A percentile compares a stretch with the other conserved stretches of the same genome.
These are phyloP conservation scores for Alloteropsis semialata DNA, from an alignment of 176 grass and related monocot species.

Conservation along the genomic window DNA sequence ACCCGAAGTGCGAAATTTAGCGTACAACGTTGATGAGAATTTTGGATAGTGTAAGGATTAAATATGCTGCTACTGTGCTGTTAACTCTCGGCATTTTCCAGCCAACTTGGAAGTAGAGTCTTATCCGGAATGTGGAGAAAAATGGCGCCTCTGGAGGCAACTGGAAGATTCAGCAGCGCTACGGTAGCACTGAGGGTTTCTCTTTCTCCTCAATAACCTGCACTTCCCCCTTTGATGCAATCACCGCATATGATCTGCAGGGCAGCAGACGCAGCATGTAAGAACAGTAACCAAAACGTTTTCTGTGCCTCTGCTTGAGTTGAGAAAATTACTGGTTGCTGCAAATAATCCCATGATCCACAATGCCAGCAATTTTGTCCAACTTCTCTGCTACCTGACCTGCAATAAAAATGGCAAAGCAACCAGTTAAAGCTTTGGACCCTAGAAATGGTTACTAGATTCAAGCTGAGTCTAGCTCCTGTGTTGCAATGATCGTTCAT, in stretches of 20 bases:
- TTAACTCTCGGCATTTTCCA: slow-evolving; percentile 5
- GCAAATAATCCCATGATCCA: slow-evolving; percentile 84
- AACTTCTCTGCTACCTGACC: slow-evolving; percentile 78
- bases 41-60: neutral
- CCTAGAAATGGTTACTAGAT: neutral
- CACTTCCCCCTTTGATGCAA: slow-evolving; percentile 65
- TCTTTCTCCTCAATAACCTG: slow-evolving; percentile 56
- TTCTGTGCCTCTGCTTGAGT: neutral
- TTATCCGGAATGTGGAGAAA: neutral
- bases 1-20: neutral
- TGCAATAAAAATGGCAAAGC: slow-evolving; percentile 15
- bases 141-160: neutral
- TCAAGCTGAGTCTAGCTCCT: neutral
- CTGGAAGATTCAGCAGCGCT: neutral
- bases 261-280: neutral
- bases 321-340: slow-evolving; percentile 53
- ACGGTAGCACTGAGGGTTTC: slow-evolving; percentile 47
- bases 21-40: neutral
- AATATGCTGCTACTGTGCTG: neutral
- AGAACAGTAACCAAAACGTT: neutral
- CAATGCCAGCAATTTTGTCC: slow-evolving; percentile 53
- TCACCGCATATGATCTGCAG: slow-evolving; percentile 59
- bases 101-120: neutral
- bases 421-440: neutral
- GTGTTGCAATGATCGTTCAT: neutral